Percentiles rank a stretch among this genome's conserved stretches.
Evolutionary conservation across 2,329 filamentous ascomycete species (phyloP).

Genomic region (Calonectria pauciramosa): DNA sequence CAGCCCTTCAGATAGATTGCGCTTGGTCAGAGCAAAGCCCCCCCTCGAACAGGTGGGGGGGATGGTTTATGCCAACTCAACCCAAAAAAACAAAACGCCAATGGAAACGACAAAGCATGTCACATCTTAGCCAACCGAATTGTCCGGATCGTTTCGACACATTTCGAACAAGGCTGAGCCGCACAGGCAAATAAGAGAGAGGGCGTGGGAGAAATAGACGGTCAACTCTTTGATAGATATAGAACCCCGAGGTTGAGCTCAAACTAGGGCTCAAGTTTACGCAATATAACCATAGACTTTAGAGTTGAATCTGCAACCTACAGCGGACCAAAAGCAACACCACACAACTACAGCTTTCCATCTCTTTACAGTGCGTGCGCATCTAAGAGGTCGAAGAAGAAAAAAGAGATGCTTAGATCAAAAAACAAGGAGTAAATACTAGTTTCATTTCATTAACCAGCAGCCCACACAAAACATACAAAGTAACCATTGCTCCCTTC

Average conservation of each 20-base stretch:
- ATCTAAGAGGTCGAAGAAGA: not conserved
- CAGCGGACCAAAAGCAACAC: not conserved
- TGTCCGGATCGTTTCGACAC: not conserved
- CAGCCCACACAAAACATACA: slow-evolving; percentile 44
- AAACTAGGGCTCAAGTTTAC: not conserved
- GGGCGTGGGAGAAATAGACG: not conserved
- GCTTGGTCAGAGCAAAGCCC: not conserved
- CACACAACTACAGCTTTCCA: not conserved
- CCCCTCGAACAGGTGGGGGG: not conserved
- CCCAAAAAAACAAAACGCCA: not conserved
- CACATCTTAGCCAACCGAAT: not conserved
- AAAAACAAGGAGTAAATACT: slow-evolving; percentile 41
- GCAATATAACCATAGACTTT: not conserved
- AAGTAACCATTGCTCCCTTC: slow-evolving; percentile 33
- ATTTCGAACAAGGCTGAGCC: not conserved
- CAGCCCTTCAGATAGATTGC: not conserved
- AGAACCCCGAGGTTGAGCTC: not conserved
- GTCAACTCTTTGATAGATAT: not conserved
- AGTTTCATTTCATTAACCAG: slow-evolving; percentile 48
- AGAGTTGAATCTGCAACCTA: not conserved
- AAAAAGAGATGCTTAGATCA: slow-evolving; percentile 19
- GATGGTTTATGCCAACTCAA: not conserved
- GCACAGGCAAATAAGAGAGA: not conserved
- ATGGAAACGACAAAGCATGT: not conserved
- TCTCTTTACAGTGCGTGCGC: slow-evolving; percentile 6